phyloP scores from a whole-genome alignment of 1,284 basidiomycete species.

The Sporisorium exsertum region DNA sequence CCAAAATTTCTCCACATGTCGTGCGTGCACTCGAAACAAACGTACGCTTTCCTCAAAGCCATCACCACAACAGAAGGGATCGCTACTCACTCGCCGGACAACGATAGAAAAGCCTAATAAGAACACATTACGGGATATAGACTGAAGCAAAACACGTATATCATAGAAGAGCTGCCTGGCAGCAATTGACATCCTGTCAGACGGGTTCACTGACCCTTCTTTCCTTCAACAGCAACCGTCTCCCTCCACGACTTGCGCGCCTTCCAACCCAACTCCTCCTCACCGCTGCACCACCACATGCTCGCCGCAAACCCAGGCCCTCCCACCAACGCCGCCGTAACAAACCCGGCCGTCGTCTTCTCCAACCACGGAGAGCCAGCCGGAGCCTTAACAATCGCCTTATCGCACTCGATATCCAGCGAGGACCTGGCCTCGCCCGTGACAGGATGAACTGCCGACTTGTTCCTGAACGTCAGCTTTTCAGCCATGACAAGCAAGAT shows the following conservation, averaged over 20 bases:
- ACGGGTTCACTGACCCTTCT: conserved; percentile 38
- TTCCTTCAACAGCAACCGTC: conserved; percentile 48
- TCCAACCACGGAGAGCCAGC: conserved; percentile 50
- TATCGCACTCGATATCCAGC: conserved; percentile 53
- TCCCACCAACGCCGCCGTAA: conserved; percentile 28
- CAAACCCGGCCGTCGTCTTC: conserved; percentile 35
- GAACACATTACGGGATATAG: not conserved
- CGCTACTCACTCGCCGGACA: not conserved
- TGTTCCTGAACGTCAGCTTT: conserved; percentile 40
- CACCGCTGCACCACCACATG: conserved; percentile 59
- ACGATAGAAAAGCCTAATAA: not conserved
- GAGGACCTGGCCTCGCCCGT: conserved; percentile 32
- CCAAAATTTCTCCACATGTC: conserved; percentile 3
- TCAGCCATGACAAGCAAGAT: conserved; percentile 36
- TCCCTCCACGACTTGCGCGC: conserved; percentile 54
- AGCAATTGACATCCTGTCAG: not conserved
- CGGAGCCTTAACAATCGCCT: conserved; percentile 50
- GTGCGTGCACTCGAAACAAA: not conserved
- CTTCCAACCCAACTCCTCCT: conserved; percentile 57
- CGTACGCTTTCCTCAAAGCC: not conserved
- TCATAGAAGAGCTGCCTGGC: not conserved
- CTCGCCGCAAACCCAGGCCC: conserved; percentile 52
- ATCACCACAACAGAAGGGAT: too few relatives aligned
- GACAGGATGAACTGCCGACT: conserved; percentile 33
- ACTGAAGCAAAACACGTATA: not conserved